These are phyloP conservation scores for Delphinella strobiligena DNA, from an alignment of 2,329 filamentous ascomycete species.

Conservation along the genomic window DNA sequence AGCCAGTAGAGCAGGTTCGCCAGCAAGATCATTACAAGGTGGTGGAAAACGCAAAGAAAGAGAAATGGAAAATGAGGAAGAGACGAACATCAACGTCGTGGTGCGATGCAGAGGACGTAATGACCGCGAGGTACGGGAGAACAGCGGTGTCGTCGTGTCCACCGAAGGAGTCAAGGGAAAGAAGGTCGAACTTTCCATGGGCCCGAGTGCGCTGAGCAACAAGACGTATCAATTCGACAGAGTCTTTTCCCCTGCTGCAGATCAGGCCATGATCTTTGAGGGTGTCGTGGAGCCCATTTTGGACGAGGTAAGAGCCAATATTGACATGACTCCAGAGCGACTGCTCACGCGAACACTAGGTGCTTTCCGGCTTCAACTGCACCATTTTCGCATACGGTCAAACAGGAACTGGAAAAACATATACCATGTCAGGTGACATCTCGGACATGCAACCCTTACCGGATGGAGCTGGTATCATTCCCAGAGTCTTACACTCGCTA, in stretches of 20 bases:
- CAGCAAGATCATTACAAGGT: slow-evolving; percentile 40
- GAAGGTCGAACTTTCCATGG: slow-evolving; percentile 78
- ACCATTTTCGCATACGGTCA: slow-evolving; percentile 98
- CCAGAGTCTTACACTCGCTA: slow-evolving; percentile 73
- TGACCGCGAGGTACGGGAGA: slow-evolving; percentile 84
- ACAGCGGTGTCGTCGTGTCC: slow-evolving; percentile 81
- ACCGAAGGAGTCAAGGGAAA: slow-evolving; percentile 84
- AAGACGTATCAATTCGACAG: slow-evolving; percentile 96
- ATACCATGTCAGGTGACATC: slow-evolving; percentile 99
- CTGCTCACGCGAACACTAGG: no score
- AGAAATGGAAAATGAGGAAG: slow-evolving; percentile 61
- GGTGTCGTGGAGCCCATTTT: slow-evolving; percentile 89
- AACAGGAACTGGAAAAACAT: slow-evolving; percentile 95
- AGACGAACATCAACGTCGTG: slow-evolving; percentile 96
- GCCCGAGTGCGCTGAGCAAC: slow-evolving; percentile 81
- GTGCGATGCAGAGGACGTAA: slow-evolving; percentile 89
- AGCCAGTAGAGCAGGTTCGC: slow-evolving; percentile 44
- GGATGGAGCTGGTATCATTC: slow-evolving; percentile 89
- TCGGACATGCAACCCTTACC: slow-evolving; percentile 79
- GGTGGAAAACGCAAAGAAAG: slow-evolving; percentile 73
- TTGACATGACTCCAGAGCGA: no score
- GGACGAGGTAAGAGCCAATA: slow-evolving; percentile 56
- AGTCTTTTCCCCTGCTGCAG: slow-evolving; percentile 88
- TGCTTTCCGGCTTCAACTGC: slow-evolving; percentile 90
- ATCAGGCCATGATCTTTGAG: slow-evolving; percentile 88